Evolutionary conservation across 1,284 basidiomycete genomes (phyloP), one percentile per base, ranked within the genome.

Genomic region (Papiliotrema terrestris): DNA sequence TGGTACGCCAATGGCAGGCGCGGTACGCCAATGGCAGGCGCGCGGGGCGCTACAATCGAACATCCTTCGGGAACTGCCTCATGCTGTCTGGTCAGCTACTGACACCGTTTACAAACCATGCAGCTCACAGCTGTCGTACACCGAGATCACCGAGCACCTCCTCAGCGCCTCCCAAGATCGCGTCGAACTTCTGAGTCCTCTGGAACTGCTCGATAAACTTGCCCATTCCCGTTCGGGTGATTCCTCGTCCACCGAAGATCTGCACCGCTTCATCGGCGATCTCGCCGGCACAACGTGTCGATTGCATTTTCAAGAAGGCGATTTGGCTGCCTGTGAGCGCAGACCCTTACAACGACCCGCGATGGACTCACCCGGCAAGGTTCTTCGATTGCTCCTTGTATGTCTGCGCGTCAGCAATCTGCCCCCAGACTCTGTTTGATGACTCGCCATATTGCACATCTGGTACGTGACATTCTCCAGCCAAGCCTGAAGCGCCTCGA

Each of bases 391-490:
- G 91, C 72, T 95, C 84, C 55, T 82, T 82, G 73, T 97, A 74
- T 68, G 75, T 74, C 89, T 65, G 52, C 69, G n/a, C 19, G 39
- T 54, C 49, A 55, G 49, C 52, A 20, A 32, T n/a, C 26, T 9
- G 75, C 44, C 59, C 49, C 8, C 9, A 6, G 11, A 35, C 5
- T 32, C 2, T 32, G 29, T 11, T 32, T 32, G 29, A 32, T 38
- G 5, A 50, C 66, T 48, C 39, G 63, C 66, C 73, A 92, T 92
- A 66, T 92, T 86, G 71, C 83, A 85, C 92, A 95, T 95, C 76
- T 95, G 92, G 73, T 87, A 85, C 0, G 91, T 94, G 59, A 95
- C 79, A 68, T 84, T 87, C 61, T 97, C 93, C 25, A 95, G 78
- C 91, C 91, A 96, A 46, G 83, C 84, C 71, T 96, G 92, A 54